Evolutionary conservation across 768 basidiomycete genomes (phyloP).

Genomic region (Lactifluus subvellereus): DNA sequence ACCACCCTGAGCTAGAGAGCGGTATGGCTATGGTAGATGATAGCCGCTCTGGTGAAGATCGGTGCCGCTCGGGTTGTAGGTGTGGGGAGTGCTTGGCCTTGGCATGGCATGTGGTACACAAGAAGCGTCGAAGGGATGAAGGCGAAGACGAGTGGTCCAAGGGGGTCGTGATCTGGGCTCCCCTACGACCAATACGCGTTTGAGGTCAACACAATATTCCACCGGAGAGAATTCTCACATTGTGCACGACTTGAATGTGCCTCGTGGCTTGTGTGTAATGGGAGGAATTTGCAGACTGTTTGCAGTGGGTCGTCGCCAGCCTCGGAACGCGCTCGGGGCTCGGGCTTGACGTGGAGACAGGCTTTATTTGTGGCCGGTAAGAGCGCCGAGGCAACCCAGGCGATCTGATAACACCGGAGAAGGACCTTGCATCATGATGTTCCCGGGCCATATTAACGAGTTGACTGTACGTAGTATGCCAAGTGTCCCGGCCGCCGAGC

Average conservation of each 20-base stretch:
- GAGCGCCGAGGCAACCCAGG: too few species aligned
- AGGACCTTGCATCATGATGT: too few species aligned
- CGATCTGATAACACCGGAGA: too few species aligned
- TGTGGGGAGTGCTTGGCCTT: not conserved
- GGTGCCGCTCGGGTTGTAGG: not conserved
- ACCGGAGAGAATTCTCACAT: not conserved
- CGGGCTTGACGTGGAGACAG: too few species aligned
- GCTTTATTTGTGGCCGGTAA: too few species aligned
- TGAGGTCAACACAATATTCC: not conserved
- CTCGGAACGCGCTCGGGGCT: too few species aligned
- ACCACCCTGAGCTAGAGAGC: not conserved
- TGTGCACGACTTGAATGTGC: not conserved
- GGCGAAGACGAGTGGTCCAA: not conserved
- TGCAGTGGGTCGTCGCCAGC: too few species aligned
- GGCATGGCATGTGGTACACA: not conserved
- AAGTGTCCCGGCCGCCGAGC: too few species aligned
- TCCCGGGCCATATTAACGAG: too few species aligned
- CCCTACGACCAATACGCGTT: not conserved
- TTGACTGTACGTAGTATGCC: too few species aligned
- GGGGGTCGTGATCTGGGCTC: not conserved
- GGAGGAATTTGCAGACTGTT: not conserved
- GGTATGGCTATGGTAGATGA: not conserved
- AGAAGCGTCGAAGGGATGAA: not conserved
- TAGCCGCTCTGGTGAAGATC: not conserved
- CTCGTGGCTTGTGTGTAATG: too few species aligned